Base-by-base conservation (phyloP, 768 basidiomycete species). In the Boletus rex-veris region DNA sequence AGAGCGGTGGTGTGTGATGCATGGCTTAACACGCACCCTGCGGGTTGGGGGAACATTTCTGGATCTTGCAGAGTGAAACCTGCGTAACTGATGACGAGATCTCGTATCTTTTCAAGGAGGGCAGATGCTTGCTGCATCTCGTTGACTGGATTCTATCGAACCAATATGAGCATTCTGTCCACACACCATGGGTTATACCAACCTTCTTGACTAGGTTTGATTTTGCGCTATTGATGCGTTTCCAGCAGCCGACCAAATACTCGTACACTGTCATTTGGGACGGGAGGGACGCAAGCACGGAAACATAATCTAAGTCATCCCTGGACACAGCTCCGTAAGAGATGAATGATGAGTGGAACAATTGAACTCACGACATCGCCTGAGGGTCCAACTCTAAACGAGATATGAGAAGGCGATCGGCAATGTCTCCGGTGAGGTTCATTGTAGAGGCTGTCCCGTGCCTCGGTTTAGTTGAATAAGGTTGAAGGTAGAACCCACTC, bases 191-290 rank as follows among this genome's bases (percentile, higher is more conserved):
- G 28, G 5, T 7, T 3, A 21, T 9, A 30, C 64, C 30, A 39
- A 85, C 90, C 81, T 83, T 88, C 65, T 86, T 90, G 41, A 81
- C 55, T 19, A 90, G 65, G 16, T 77, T 73, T 37, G 77, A 70
- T 54, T 77, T 76, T 14, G 78, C 77, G 7, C 72, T 58, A 58
- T 89, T 88, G 39, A 89, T 60, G n/a, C 95, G 81, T 71, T 91
- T 93, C 96, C 96, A 99, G 63, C 89, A 88, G 18, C 88, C 88
- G 9, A 92, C 80, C 21, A 99, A 77, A 67, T 92, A 98, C 64
- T 97, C 92, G 54, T 96, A 92, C 0, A 83, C 78, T 0, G 95
- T 93, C 69, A 92, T 84, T 50, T 84, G 72, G 8, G 81, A 59
- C 9, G 93, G 92, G 16, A 98, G 74, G 21, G 87, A 88, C 3